A percentile compares a stretch with the other conserved stretches of the same genome.
phyloP scores from a whole-genome alignment of 768 basidiomycete genomes.

The Amanita thiersii region DNA sequence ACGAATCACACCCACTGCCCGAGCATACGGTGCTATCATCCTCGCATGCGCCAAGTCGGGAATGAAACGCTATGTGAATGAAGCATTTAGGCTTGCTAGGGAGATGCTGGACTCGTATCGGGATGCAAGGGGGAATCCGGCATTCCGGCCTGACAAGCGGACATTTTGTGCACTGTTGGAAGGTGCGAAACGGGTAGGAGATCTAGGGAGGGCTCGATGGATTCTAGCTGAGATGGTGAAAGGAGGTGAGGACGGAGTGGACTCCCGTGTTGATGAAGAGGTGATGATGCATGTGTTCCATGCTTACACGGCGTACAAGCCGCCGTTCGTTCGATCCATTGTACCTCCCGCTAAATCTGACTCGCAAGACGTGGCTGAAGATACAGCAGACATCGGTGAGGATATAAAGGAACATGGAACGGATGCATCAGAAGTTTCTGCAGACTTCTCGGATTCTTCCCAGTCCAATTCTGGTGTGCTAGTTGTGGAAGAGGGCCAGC shows the following conservation, averaged over 20 bases:
- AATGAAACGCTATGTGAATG: constrained; percentile 54
- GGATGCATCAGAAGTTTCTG: background rate
- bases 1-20: constrained; percentile 50
- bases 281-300: constrained; percentile 82
- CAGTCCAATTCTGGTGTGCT: constrained; percentile 2
- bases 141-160: constrained; percentile 50
- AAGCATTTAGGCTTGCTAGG: constrained; percentile 76
- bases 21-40: constrained; percentile 78
- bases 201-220: constrained; percentile 79
- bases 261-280: constrained; percentile 46
- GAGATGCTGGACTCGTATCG: constrained; percentile 81
- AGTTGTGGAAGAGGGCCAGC: constrained; percentile 13
- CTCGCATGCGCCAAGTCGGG: constrained; percentile 70
- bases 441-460: background rate
- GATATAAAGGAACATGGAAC: background rate
- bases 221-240: constrained; percentile 79
- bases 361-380: constrained; percentile 7
- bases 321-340: constrained; percentile 51
- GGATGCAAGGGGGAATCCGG: constrained; percentile 49
- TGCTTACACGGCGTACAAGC: constrained; percentile 74
- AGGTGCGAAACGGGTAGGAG: constrained; percentile 81
- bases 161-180: constrained; percentile 85
- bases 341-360: constrained; percentile 32
- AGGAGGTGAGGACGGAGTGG: constrained; percentile 17
- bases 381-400: background rate